A percentile compares a stretch with the other conserved stretches of the same genome.
Conservation (phyloP, 2,329 filamentous ascomycete species). For the Fusarium nodosum region DNA sequence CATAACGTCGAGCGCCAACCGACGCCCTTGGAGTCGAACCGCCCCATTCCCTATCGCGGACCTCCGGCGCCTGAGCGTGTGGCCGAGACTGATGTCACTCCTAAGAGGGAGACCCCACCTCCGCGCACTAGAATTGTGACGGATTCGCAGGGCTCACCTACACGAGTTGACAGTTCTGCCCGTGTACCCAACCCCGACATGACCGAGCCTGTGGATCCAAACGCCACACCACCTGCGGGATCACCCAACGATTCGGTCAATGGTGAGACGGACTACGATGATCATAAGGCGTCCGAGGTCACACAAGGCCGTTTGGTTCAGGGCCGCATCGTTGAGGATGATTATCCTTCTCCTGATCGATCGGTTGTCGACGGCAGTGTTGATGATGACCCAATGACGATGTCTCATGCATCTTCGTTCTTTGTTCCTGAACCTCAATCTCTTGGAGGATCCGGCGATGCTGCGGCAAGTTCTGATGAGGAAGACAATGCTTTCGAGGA, state of each 20-base stretch:
- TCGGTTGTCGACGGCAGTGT: slow-evolving; percentile 77
- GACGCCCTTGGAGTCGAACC: slow-evolving; percentile 55
- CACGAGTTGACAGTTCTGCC: slow-evolving; percentile 48
- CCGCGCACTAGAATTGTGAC: slow-evolving; percentile 52
- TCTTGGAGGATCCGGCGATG: slow-evolving; percentile 87
- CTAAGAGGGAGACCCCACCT: slow-evolving; percentile 39
- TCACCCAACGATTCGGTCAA: slow-evolving; percentile 50
- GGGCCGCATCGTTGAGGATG: slow-evolving; percentile 94
- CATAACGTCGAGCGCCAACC: slow-evolving; percentile 64
- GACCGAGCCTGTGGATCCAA: slow-evolving; percentile 29
- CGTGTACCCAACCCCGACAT: slow-evolving; percentile 31
- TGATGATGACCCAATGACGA: slow-evolving; percentile 85
- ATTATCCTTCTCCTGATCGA: slow-evolving; percentile 83
- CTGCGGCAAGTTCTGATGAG: slow-evolving; percentile 85
- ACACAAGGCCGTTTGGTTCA: slow-evolving; percentile 92
- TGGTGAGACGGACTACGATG: slow-evolving; percentile 72
- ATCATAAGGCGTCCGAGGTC: slow-evolving; percentile 87
- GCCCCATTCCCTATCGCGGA: slow-evolving; percentile 42
- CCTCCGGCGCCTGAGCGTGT: slow-evolving; percentile 35
- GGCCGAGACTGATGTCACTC: slow-evolving; percentile 41
- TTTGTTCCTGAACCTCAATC: slow-evolving; percentile 77
- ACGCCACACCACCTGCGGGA: slow-evolving; percentile 42
- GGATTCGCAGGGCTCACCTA: slow-evolving; percentile 62
- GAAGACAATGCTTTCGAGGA: slow-evolving; percentile 91
- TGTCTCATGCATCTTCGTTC: slow-evolving; percentile 83